Percentiles rank a stretch among this genome's conserved stretches.
Evolutionary conservation across 805 yeast genomes (phyloP).

Genomic region (Candida coquimbonensis): DNA sequence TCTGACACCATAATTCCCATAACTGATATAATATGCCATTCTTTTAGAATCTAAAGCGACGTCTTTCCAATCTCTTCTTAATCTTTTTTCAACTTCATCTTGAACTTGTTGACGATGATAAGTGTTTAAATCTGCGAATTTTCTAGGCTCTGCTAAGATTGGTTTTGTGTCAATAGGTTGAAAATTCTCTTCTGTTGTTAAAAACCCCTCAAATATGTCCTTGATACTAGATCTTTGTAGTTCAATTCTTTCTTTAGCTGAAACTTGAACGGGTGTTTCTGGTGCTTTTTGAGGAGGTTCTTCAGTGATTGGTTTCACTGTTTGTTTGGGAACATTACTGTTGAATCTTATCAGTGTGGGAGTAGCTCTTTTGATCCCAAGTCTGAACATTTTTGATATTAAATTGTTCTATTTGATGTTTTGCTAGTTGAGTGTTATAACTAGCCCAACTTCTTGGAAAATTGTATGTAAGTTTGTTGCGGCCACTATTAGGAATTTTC

Average conservation of each 20-base stretch:
- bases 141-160: conserved; percentile 31
- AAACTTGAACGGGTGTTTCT: conserved; percentile 4
- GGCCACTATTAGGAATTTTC: too few species aligned
- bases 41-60: conserved; percentile 44
- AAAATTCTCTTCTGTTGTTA: conserved; percentile 31
- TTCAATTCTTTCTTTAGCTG: conserved; percentile 18
- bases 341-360: not conserved
- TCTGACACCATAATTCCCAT: conserved; percentile 69
- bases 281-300: not conserved
- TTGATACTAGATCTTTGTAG: conserved; percentile 19
- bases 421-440: too few species aligned
- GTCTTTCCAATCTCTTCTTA: conserved; percentile 49
- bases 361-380: not conserved
- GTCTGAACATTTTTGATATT: conserved; percentile 1
- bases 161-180: conserved; percentile 43
- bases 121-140: conserved; percentile 26
- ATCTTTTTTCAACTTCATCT: conserved; percentile 41
- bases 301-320: not conserved
- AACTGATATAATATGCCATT: conserved; percentile 53
- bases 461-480: too few species aligned
- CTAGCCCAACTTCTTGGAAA: too few species aligned
- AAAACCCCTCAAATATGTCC: conserved; percentile 25
- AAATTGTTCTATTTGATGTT: not conserved
- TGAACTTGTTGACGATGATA: conserved; percentile 52
- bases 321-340: conserved; percentile 1